A percentile compares a stretch with the other conserved stretches of the same genome.
phyloP scores from a whole-genome alignment of 2,329 filamentous ascomycete genomes.

The Pestalotiopsis sp. region DNA sequence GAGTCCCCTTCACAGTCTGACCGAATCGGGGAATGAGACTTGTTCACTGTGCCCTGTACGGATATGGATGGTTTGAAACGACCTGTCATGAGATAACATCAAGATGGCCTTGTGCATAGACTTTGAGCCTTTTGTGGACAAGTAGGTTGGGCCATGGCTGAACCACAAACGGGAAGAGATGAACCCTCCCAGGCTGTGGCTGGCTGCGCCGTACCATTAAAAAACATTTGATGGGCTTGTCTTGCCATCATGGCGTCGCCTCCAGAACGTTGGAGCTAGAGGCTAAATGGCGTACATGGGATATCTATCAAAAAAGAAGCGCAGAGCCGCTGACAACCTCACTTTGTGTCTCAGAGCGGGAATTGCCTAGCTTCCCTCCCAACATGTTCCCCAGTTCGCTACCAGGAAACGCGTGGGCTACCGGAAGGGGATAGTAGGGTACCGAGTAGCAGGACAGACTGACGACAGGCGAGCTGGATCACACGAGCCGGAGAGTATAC shows the following conservation, averaged over 20 bases:
- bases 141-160: conserved; percentile 7
- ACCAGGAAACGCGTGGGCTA: neutral
- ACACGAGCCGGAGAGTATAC: neutral
- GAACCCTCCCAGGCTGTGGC: neutral
- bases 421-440: neutral
- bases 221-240: neutral
- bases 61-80: neutral
- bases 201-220: neutral
- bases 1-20: neutral
- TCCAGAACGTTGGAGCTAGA: neutral
- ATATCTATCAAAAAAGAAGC: conserved; percentile 1
- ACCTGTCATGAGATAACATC: conserved; percentile 2
- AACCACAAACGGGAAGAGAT: neutral
- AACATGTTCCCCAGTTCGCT: neutral
- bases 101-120: neutral
- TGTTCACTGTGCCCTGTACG: neutral
- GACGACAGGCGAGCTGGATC: neutral
- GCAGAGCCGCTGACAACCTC: conserved; percentile 1
- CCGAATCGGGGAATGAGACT: neutral
- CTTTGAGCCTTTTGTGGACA: neutral
- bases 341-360: conserved; percentile 2
- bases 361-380: conserved; percentile 1
- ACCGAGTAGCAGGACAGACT: too few species aligned
- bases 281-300: neutral
- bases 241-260: neutral